A percentile compares a stretch with the other conserved stretches of the same genome.
These are phyloP conservation scores for Xylaria sp. DNA, from an alignment of 2,329 filamentous ascomycete genomes.

Conservation along the genomic window DNA sequence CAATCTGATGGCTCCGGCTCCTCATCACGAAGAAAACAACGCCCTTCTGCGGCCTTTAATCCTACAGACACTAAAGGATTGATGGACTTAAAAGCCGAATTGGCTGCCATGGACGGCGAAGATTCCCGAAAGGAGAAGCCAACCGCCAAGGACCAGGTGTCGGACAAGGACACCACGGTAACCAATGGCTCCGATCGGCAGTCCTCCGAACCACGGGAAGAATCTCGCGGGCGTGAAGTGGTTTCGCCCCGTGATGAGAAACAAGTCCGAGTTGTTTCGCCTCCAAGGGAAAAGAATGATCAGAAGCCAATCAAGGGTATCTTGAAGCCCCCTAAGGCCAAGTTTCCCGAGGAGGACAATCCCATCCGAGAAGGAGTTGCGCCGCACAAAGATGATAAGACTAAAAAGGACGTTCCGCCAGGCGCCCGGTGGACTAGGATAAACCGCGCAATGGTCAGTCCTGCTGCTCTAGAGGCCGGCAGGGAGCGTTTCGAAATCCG, in stretches of 20 bases:
- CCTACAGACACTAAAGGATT: slow-evolving; percentile 56
- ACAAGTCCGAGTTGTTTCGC: slow-evolving; percentile 71
- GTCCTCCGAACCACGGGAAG: slow-evolving; percentile 29
- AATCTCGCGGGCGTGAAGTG: slow-evolving; percentile 47
- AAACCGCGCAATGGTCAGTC: slow-evolving; percentile 84
- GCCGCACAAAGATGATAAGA: slow-evolving; percentile 85
- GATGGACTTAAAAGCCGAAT: slow-evolving; percentile 53
- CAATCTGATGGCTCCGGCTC: slow-evolving; percentile 44
- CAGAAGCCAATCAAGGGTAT: slow-evolving; percentile 79
- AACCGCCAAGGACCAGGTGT: slow-evolving; percentile 15
- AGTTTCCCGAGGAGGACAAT: slow-evolving; percentile 85
- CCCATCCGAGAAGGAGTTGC: slow-evolving; percentile 88
- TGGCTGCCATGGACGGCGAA: slow-evolving; percentile 46
- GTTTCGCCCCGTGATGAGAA: slow-evolving; percentile 44
- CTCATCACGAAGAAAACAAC: slow-evolving; percentile 42
- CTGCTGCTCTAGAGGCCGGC: slow-evolving; percentile 81
- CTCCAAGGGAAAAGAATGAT: slow-evolving; percentile 65
- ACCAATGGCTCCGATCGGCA: slow-evolving; percentile 21
- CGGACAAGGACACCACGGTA: slow-evolving; percentile 17
- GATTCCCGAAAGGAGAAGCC: slow-evolving; percentile 31
- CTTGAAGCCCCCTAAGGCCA: slow-evolving; percentile 76
- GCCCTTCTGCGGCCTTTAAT: slow-evolving; percentile 49
- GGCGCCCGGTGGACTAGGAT: slow-evolving; percentile 94
- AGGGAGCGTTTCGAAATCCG: slow-evolving; percentile 90
- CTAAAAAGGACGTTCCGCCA: slow-evolving; percentile 70